Evolutionary conservation across 345 rosid genomes (phyloP).

Genomic region (Gossypium arboreum): DNA sequence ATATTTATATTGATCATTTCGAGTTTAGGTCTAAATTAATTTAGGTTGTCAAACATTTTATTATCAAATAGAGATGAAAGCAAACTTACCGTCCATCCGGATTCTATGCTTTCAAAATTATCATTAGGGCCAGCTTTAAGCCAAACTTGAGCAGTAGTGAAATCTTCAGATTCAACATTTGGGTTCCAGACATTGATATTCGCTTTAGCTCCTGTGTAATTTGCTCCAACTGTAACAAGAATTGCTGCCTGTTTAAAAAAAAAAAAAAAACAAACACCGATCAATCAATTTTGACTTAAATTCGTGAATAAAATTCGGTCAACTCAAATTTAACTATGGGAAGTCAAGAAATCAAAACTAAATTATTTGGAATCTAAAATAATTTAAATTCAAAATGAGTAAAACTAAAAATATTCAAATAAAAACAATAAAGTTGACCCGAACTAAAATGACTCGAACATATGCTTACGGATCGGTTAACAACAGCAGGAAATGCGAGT

Average conservation of each 20-base stretch:
- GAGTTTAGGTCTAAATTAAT: rapidly evolving
- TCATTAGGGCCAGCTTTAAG: constrained; percentile 25
- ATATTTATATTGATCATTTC: no score
- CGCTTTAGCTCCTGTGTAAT: constrained; percentile 34
- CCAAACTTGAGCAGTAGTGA: constrained; percentile 45
- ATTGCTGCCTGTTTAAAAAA: constrained; percentile 26
- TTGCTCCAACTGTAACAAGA: constrained; percentile 28
- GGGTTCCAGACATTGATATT: constrained; percentile 56
- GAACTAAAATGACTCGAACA: no score
- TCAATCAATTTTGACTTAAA: no score
- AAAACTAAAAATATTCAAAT: no score
- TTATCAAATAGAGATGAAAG: no score
- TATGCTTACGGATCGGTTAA: constrained; percentile 34
- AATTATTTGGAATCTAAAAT: no score
- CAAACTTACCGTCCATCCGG: constrained; percentile 47
- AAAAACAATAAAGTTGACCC: background rate
- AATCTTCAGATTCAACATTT: constrained; percentile 15
- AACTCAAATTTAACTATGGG: no score
- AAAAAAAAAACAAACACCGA: background rate
- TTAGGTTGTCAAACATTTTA: no score
- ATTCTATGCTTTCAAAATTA: constrained; percentile 36
- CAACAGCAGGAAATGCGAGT: background rate
- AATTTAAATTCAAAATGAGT: no score
- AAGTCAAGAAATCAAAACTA: no score
- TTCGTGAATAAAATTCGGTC: no score